A percentile compares a stretch with the other conserved stretches of the same genome.
These are phyloP conservation scores for Aspergillus sp. DNA, from an alignment of 2,329 filamentous ascomycete species.

Conservation along the genomic window DNA sequence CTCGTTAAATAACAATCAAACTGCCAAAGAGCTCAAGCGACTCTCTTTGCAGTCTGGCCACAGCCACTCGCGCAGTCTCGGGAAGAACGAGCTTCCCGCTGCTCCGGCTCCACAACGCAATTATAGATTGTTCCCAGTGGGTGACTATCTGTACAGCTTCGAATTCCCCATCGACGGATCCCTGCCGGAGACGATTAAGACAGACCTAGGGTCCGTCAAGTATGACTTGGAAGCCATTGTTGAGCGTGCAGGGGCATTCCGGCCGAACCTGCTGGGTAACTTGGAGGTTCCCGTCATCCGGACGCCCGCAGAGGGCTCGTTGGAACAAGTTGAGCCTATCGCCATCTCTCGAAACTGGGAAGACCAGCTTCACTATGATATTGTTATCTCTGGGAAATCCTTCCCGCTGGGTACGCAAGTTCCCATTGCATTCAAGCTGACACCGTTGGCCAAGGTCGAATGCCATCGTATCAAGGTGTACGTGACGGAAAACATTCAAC, in stretches of 20 bases:
- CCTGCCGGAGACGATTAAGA: constrained; percentile 74
- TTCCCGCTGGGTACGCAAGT: constrained; percentile 84
- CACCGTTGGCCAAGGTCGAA: constrained; percentile 85
- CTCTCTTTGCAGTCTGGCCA: constrained; percentile 74
- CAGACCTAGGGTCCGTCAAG: constrained; percentile 77
- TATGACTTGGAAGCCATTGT: constrained; percentile 82
- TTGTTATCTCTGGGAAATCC: constrained; percentile 91
- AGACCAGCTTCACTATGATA: constrained; percentile 90
- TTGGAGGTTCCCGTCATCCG: constrained; percentile 81
- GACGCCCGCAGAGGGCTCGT: constrained; percentile 75
- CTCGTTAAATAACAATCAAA: constrained; percentile 39
- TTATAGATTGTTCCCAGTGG: constrained; percentile 77
- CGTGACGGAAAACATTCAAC: constrained; percentile 83
- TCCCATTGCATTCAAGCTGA: constrained; percentile 89
- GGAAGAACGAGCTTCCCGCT: constrained; percentile 63
- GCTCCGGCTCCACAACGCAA: constrained; percentile 64
- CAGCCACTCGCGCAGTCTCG: constrained; percentile 75
- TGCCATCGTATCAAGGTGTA: constrained; percentile 89
- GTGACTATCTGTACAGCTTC: constrained; percentile 68
- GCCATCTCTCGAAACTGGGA: constrained; percentile 92
- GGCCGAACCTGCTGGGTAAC: constrained; percentile 73
- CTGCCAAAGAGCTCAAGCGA: constrained; percentile 51
- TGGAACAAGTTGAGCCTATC: constrained; percentile 88
- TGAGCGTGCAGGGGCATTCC: constrained; percentile 82
- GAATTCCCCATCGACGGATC: constrained; percentile 75